Base-by-base conservation (phyloP, 768 basidiomycete species). In the Floccularia luteovirens region DNA sequence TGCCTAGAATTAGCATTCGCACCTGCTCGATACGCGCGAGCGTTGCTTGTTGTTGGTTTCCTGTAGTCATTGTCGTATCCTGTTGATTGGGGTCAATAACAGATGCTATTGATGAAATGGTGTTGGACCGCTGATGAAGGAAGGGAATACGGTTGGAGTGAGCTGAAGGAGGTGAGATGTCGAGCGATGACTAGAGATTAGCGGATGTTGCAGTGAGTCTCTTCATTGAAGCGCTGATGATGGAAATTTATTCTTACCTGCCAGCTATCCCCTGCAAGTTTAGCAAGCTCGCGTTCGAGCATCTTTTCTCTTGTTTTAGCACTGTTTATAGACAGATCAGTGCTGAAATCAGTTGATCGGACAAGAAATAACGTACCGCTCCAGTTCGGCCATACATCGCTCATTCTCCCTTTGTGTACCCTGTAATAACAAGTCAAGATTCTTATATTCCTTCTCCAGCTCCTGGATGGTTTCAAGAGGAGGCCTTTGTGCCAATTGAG, bases 341-440 rank as follows among this genome's bases (percentile, higher is more conserved):
- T 23, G 25, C 35, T 36, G 23, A 17, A 30, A 20, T n/a, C 2
- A 11, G 19, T 38, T 11, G 33, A 12, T 36, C 31, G 23, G n/a
- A n/a, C n/a, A 11, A 13, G 21, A 30, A 34, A 11, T 35, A 14
- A 61, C 66, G 36, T 42, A 80, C 83, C 80, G 69, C 41, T 90
- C 87, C 2, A 88, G 65, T 43, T 89, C 85, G 0, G 75, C 68
- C 88, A 90, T 90, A 46, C 80, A 83, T 36, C 82, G 69, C 49
- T 90, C 87, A 50, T 91, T 91, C 63, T 91, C 89, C 36, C 86
- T 65, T 47, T 89, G 86, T 0, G 88, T 90, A 0, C 87, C 88
- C 43, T 84, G 75, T 0, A 89, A 59, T 2, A 90, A 64, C 13
- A 90, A 64, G 27, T 89, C 88, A 1, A 89, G 63, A 42, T 84